Percentiles rank a stretch among this genome's conserved stretches.
These are phyloP conservation scores for Exophiala phaeomuriformis DNA, from an alignment of 2,329 filamentous ascomycete genomes.

Conservation along the genomic window DNA sequence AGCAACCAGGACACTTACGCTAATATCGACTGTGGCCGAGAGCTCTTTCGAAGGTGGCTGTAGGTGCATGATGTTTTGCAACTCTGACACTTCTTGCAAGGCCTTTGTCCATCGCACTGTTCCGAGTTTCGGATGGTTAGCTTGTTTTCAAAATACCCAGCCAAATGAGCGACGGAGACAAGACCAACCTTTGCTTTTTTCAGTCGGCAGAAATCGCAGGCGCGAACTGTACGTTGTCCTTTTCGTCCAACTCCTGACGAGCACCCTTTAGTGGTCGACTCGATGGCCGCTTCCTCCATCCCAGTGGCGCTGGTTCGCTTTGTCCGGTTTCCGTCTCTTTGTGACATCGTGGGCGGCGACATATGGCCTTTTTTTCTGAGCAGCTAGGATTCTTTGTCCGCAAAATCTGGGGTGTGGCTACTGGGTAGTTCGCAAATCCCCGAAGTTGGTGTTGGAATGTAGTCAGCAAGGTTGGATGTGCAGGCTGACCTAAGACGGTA, in stretches of 20 bases:
- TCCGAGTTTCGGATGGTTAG: no score
- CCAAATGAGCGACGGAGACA: background rate
- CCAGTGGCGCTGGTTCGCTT: background rate
- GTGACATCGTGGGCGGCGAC: background rate
- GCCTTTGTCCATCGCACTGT: background rate
- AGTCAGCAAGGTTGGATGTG: no score
- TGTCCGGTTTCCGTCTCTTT: background rate
- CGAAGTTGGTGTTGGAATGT: no score
- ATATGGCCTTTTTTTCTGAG: background rate
- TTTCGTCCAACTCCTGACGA: background rate
- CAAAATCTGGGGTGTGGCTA: background rate
- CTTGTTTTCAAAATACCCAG: background rate
- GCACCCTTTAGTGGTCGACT: background rate
- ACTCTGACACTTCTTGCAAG: background rate
- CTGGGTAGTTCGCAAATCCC: no score
- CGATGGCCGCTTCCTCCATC: background rate
- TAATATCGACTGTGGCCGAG: background rate
- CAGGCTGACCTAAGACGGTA: no score
- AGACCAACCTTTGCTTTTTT: slow-evolving; percentile 1
- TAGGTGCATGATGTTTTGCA: background rate
- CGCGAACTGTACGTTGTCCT: background rate
- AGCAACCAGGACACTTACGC: background rate
- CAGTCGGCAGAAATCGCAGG: slow-evolving; percentile 1
- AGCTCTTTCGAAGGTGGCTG: background rate
- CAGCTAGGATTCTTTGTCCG: no score